Base-by-base conservation (phyloP, 139 green algal genomes). In the Pedinophyceae sp. region DNA sequence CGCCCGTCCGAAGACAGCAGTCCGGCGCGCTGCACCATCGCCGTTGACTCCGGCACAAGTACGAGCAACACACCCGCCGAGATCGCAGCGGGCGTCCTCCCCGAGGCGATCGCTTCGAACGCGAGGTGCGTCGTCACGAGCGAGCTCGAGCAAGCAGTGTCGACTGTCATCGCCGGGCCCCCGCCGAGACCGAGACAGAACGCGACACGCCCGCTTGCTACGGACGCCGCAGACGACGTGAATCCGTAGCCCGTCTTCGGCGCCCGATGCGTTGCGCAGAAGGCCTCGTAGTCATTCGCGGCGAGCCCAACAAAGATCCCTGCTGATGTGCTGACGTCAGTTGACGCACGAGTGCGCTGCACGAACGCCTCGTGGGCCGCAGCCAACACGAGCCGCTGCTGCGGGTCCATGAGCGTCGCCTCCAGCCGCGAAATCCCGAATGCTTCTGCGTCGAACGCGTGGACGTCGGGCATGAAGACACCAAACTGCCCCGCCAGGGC, bases 101-200 rank as follows among this genome's bases (percentile, higher is more conserved):
- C 40, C 10, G 5, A 62, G 2, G 26, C 28, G 2, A 72, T 41
- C 7, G 78, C 58, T 0, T 18, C n/a, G 51, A 3, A 4, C 55
- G 69, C 79, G 23, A 86, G 52, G 62, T 90, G 80, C 0, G 77
- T 25, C 15, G 69, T 81, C 19, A 89, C 79, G 19, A 93, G 54
- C 6, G 75, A 84, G 17, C 73, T 81, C 0, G 78, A 86, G 65
- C 81, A 89, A 25, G 81, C 83, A 3, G 84, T 94, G 70, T 94
- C 84, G 6, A 93, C 70, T 16, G 58, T 77, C 16, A 93, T 29
- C 10, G 25, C 62, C 46, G 5, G 74, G 65, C 3, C 84, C 77
- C 24, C 60, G 56, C 54, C 61, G 45, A 90, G 64, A 26, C 61
- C 76, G 59, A 82, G 93, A 1, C 61, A 62, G 69, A 77, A 94